A percentile compares a stretch with the other conserved stretches of the same genome.
Evolutionary conservation across 495 filamentous ascomycete species (phyloP).

Genomic region (Annulohypoxylon maeteangense): DNA sequence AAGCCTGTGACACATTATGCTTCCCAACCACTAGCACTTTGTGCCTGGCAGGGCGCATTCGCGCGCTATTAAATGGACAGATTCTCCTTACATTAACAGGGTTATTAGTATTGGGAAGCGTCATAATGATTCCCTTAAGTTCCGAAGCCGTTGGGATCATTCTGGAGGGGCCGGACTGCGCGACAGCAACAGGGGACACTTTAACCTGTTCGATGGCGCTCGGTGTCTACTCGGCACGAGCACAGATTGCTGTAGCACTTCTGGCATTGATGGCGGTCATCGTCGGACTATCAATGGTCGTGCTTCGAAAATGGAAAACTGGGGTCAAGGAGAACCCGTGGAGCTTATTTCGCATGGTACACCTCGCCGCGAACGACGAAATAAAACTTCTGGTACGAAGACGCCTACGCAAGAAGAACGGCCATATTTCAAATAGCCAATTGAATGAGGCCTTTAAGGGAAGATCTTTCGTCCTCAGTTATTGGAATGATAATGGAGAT

Average conservation of each 20-base stretch:
- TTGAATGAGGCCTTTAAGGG: conserved; percentile 17
- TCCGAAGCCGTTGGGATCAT: conserved; percentile 41
- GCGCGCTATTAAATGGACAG: conserved; percentile 32
- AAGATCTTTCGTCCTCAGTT: conserved; percentile 21
- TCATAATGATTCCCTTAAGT: conserved; percentile 40
- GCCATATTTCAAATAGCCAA: conserved; percentile 25
- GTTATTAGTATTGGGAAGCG: conserved; percentile 37
- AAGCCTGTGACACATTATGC: conserved; percentile 43
- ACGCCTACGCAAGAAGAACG: conserved; percentile 32
- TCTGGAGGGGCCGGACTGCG: conserved; percentile 35
- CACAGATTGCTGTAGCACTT: conserved; percentile 36
- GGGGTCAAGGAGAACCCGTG: conserved; percentile 48
- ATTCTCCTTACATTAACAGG: conserved; percentile 40
- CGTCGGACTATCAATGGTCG: conserved; percentile 13
- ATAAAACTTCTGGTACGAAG: conserved; percentile 34
- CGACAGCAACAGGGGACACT: conserved; percentile 4
- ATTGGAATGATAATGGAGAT: conserved; percentile 32
- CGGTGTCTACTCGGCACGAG: conserved; percentile 29
- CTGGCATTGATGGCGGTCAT: conserved; percentile 38
- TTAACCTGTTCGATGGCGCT: conserved; percentile 34
- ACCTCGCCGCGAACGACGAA: conserved; percentile 40
- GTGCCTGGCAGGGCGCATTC: conserved; percentile 27
- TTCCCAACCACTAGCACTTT: conserved; percentile 37
- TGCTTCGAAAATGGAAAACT: conserved; percentile 47
- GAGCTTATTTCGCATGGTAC: conserved; percentile 42